phyloP scores from a whole-genome alignment of 306 rosid genomes.

The Prosopis cineraria region DNA sequence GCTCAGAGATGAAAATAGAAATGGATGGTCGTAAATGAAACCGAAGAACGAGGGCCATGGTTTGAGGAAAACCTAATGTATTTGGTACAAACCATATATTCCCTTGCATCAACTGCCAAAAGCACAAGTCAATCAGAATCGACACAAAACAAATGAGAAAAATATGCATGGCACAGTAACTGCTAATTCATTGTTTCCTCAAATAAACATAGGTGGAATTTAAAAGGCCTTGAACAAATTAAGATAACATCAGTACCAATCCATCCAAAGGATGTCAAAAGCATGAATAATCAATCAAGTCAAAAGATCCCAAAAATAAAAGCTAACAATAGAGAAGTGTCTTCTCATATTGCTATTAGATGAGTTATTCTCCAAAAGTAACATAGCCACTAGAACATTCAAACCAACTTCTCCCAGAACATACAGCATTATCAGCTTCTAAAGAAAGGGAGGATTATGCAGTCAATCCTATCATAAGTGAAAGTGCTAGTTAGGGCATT shows the following conservation, averaged over 20 bases:
- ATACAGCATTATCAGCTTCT: neutral
- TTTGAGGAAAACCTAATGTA: constrained; percentile 62
- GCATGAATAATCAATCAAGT: constrained; percentile 4
- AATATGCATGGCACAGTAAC: neutral
- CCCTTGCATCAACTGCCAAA: constrained; percentile 83
- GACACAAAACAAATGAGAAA: constrained; percentile 13
- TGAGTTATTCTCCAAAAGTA: neutral
- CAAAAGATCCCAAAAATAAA: neutral
- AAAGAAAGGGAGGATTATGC: constrained; percentile 2
- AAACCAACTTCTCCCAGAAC: neutral
- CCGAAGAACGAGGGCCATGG: constrained; percentile 70
- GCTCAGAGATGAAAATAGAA: constrained; percentile 54
- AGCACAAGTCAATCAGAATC: neutral
- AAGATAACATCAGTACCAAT: neutral
- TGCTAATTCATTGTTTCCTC: neutral
- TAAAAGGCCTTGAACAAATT: constrained; percentile 5
- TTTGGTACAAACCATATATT: constrained; percentile 70
- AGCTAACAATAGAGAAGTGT: neutral
- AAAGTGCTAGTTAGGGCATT: neutral
- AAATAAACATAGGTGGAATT: constrained; percentile 13
- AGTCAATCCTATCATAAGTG: neutral
- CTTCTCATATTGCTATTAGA: neutral
- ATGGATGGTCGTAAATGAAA: constrained; percentile 62
- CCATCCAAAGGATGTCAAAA: neutral
- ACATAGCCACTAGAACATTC: neutral